These are phyloP conservation scores for Colletotrichum lupini DNA, from an alignment of 2,329 filamentous ascomycete genomes.

Conservation along the genomic window DNA sequence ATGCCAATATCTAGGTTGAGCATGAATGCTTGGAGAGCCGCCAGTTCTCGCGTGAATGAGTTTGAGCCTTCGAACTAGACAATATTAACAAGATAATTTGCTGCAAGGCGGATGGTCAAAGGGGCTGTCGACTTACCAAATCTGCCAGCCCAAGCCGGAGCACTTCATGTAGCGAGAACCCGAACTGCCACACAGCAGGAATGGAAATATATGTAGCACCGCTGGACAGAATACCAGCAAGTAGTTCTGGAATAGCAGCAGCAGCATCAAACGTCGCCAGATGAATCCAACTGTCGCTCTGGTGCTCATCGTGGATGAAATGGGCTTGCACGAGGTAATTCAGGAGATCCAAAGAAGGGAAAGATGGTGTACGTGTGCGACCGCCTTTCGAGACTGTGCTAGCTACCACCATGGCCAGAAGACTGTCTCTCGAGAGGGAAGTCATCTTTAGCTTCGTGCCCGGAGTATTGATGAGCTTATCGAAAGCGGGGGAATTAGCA, in stretches of 20 bases:
- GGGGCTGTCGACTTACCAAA: conserved; percentile 24
- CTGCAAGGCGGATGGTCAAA: not conserved
- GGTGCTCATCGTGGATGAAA: conserved; percentile 41
- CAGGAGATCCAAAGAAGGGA: conserved; percentile 51
- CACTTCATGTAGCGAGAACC: conserved; percentile 53
- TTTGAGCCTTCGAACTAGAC: conserved; percentile 49
- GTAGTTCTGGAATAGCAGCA: conserved; percentile 47
- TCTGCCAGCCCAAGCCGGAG: conserved; percentile 44
- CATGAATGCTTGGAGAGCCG: conserved; percentile 47
- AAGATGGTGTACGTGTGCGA: conserved; percentile 46
- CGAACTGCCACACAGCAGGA: conserved; percentile 50
- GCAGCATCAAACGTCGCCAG: conserved; percentile 50
- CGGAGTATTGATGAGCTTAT: conserved; percentile 24
- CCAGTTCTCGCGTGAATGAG: conserved; percentile 43
- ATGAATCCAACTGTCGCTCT: conserved; percentile 43
- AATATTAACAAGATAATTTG: not conserved
- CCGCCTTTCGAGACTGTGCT: conserved; percentile 42
- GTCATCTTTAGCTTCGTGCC: conserved; percentile 38
- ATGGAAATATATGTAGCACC: conserved; percentile 50
- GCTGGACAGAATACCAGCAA: conserved; percentile 49
- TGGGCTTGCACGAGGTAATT: conserved; percentile 50
- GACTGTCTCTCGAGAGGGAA: conserved; percentile 41
- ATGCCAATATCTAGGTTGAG: conserved; percentile 47
- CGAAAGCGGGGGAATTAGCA: conserved; percentile 27
- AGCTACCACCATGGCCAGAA: conserved; percentile 43